These are phyloP conservation scores for Cornus controversa DNA, from an alignment of 148 eudicot species.

Conservation along the genomic window DNA sequence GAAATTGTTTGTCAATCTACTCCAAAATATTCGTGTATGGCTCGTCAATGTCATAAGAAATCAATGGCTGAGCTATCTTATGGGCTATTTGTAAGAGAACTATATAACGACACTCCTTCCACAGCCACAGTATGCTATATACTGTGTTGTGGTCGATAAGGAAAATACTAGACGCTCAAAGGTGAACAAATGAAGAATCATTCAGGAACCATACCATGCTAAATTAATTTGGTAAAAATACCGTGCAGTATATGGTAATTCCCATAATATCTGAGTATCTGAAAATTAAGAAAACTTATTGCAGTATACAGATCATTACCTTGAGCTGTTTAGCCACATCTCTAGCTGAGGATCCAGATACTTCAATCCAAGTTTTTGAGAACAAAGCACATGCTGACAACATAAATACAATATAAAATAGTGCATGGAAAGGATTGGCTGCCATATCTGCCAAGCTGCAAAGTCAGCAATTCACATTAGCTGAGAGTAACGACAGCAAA, in stretches of 20 bases:
- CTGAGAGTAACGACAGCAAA: not conserved
- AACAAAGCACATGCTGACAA: slow-evolving; percentile 81
- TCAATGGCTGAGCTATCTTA: not conserved
- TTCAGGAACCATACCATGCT: not conserved
- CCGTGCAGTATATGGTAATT: too few species aligned
- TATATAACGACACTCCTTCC: not conserved
- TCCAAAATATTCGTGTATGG: not conserved
- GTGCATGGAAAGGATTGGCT: slow-evolving; percentile 84
- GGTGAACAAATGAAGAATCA: not conserved
- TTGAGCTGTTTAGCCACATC: slow-evolving; percentile 94
- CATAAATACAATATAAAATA: slow-evolving; percentile 75
- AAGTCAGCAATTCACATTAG: not conserved
- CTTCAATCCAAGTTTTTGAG: slow-evolving; percentile 91
- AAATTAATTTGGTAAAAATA: not conserved
- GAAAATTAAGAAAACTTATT: not conserved
- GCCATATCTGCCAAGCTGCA: slow-evolving; percentile 77
- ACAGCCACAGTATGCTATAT: not conserved
- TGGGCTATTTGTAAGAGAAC: not conserved
- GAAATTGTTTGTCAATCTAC: not conserved
- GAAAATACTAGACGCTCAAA: not conserved
- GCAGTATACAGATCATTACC: slow-evolving; percentile 27
- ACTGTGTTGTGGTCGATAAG: not conserved
- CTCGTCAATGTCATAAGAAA: too few species aligned
- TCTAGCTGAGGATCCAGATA: slow-evolving; percentile 85
- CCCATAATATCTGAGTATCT: not conserved